Percentiles rank a stretch among this genome's conserved stretches.
Evolutionary conservation across 2,329 filamentous ascomycete genomes (phyloP).

Genomic region (Botrytis tulipae): DNA sequence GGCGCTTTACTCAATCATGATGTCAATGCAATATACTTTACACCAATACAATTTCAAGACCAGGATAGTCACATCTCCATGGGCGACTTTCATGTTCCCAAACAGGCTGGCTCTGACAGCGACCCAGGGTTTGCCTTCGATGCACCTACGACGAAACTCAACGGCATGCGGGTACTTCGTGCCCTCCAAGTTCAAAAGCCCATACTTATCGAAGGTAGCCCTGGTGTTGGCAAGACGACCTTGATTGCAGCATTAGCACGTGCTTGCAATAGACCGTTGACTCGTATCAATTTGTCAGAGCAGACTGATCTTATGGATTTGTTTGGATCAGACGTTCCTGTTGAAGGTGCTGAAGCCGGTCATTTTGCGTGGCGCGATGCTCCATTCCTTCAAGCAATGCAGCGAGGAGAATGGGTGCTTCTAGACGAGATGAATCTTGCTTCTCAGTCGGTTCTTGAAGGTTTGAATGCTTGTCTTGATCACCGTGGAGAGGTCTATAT

Average conservation of each 20-base stretch:
- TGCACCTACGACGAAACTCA: conserved; percentile 84
- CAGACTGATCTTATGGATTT: conserved; percentile 97
- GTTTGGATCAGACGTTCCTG: conserved; percentile 93
- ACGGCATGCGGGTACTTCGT: conserved; percentile 86
- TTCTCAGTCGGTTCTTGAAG: conserved; percentile 93
- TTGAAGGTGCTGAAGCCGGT: conserved; percentile 87
- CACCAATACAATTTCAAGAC: conserved; percentile 57
- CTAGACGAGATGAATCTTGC: conserved; percentile 99
- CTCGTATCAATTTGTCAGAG: conserved; percentile 94
- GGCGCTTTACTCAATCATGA: conserved; percentile 64
- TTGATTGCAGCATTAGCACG: conserved; percentile 81
- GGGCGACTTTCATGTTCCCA: conserved; percentile 70
- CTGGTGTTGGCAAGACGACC: conserved; percentile 97
- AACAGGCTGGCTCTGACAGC: conserved; percentile 47
- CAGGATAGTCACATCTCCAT: conserved; percentile 58
- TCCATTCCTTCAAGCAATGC: conserved; percentile 94
- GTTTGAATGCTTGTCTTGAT: conserved; percentile 92
- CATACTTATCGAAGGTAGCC: conserved; percentile 90
- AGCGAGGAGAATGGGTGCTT: conserved; percentile 92
- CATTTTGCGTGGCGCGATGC: conserved; percentile 95
- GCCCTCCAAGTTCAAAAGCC: conserved; percentile 88
- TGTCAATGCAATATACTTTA: conserved; percentile 63
- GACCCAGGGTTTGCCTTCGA: conserved; percentile 73
- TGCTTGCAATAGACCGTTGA: conserved; percentile 77
- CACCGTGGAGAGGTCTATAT: conserved; percentile 95